These are phyloP conservation scores for Daldinia concentrica DNA, from an alignment of 495 filamentous ascomycete species.

Conservation along the genomic window DNA sequence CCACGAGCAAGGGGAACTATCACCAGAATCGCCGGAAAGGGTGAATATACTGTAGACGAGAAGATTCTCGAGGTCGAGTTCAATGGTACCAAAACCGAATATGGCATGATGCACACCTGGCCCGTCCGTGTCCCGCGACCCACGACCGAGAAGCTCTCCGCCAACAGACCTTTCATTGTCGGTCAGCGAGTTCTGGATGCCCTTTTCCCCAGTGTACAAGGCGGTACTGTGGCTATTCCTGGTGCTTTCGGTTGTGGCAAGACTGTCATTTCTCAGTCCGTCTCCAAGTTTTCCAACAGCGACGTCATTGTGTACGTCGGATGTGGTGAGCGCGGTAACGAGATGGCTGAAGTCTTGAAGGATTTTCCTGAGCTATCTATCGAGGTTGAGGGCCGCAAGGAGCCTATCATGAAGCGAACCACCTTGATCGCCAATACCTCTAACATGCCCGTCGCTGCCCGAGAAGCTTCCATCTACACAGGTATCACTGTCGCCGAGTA, in stretches of 20 bases:
- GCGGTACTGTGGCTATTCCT: slow-evolving; percentile 96
- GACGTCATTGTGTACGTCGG: slow-evolving; percentile 99
- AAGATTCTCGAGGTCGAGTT: slow-evolving; percentile 97
- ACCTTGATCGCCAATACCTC: slow-evolving; percentile 98
- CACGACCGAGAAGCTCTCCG: slow-evolving; percentile 85
- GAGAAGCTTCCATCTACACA: slow-evolving; percentile 99
- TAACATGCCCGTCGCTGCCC: slow-evolving; percentile 99
- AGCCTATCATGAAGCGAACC: slow-evolving; percentile 99
- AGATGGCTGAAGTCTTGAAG: slow-evolving; percentile 99
- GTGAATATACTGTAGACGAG: slow-evolving; percentile 92
- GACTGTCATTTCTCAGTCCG: slow-evolving; percentile 97
- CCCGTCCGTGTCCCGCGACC: slow-evolving; percentile 97
- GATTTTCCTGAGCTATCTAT: slow-evolving; percentile 98
- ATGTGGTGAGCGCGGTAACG: slow-evolving; percentile 97
- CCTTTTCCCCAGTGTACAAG: slow-evolving; percentile 97
- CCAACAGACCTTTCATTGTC: slow-evolving; percentile 89
- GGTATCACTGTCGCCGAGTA: slow-evolving; percentile 98
- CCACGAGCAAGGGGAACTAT: slow-evolving; percentile 91
- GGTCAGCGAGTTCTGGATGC: slow-evolving; percentile 96
- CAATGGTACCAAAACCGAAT: slow-evolving; percentile 91
- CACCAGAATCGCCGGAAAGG: slow-evolving; percentile 85
- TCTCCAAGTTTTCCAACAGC: slow-evolving; percentile 99
- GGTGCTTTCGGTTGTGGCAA: slow-evolving; percentile 99
- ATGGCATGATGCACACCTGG: slow-evolving; percentile 98
- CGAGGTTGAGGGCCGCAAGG: slow-evolving; percentile 87